phyloP scores from a whole-genome alignment of 2,329 filamentous ascomycete species.

The Akanthomyces muscarius region DNA sequence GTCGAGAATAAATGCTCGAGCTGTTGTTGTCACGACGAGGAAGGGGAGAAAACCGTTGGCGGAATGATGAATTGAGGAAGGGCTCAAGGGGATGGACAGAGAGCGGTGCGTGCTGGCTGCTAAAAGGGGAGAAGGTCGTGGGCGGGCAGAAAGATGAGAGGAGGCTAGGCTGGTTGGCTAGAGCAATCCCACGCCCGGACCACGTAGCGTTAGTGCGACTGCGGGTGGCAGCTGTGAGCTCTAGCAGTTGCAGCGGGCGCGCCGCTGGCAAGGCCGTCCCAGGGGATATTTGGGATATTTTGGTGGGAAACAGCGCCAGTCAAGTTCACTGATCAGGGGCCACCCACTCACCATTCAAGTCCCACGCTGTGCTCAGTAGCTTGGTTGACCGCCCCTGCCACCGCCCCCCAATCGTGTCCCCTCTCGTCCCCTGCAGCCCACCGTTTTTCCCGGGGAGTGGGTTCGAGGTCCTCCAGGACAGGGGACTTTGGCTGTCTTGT shows the following conservation, averaged over 20 bases:
- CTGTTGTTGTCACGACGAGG: slow-evolving; percentile 7
- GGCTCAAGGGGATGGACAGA: slow-evolving; percentile 15
- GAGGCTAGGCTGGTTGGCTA: background rate
- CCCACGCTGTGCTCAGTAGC: background rate
- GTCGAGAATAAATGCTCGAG: slow-evolving; percentile 8
- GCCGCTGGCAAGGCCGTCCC: background rate
- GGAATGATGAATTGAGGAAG: slow-evolving; percentile 17
- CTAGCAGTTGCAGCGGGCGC: background rate
- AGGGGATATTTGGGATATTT: background rate
- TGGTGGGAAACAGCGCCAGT: background rate
- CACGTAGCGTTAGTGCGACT: slow-evolving; percentile 11
- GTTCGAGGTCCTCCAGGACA: background rate
- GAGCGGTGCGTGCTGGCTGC: slow-evolving; percentile 14
- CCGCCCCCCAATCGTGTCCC: background rate
- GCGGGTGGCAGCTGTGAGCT: background rate
- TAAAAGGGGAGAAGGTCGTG: slow-evolving; percentile 21
- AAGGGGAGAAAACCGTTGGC: slow-evolving; percentile 12
- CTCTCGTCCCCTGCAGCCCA: slow-evolving; percentile 14
- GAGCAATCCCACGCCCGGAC: slow-evolving; percentile 21
- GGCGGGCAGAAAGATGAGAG: slow-evolving; percentile 15
- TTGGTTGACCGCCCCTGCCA: slow-evolving; percentile 18
- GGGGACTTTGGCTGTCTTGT: background rate
- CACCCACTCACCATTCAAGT: background rate
- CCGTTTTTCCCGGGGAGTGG: slow-evolving; percentile 17
- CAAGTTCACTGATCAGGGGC: slow-evolving; percentile 10